Evolutionary conservation across 352 stramenopile species (phyloP).

Genomic region (Stramenopiles sp.): DNA sequence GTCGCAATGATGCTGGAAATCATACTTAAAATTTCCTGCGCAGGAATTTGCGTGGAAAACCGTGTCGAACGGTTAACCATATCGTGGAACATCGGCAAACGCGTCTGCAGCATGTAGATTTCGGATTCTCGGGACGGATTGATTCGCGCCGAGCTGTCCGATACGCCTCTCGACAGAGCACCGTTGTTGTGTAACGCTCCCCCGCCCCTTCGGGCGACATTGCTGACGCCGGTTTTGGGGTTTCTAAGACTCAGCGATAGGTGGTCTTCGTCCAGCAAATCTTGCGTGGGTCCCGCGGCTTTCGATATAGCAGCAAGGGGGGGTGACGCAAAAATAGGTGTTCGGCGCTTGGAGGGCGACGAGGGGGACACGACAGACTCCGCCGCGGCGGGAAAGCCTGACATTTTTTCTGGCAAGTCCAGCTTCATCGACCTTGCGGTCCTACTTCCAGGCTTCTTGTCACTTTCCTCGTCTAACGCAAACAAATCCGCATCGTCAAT

Average conservation of each 20-base stretch:
- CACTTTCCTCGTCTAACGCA: too few relatives aligned
- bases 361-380: too few relatives aligned
- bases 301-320: not conserved
- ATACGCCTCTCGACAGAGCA: slow-evolving; percentile 41
- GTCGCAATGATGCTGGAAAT: slow-evolving; percentile 35
- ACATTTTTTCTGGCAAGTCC: too few relatives aligned
- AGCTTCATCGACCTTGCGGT: too few relatives aligned
- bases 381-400: too few relatives aligned
- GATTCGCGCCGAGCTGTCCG: slow-evolving; percentile 32
- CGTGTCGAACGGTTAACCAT: slow-evolving; percentile 42
- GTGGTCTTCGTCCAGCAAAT: too few relatives aligned
- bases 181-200: too few relatives aligned
- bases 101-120: slow-evolving; percentile 21
- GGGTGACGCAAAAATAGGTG: not conserved
- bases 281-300: too few relatives aligned
- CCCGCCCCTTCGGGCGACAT: too few relatives aligned
- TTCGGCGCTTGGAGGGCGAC: not conserved
- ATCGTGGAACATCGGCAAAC: slow-evolving; percentile 37
- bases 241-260: slow-evolving; percentile 29
- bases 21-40: slow-evolving; percentile 39
- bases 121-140: slow-evolving; percentile 32
- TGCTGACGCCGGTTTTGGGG: slow-evolving; percentile 28
- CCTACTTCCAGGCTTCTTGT: too few relatives aligned
- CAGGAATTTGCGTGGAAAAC: slow-evolving; percentile 42
- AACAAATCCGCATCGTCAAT: too few relatives aligned